phyloP scores from a whole-genome alignment of 306 rosid species.

The Quercus cerris region DNA sequence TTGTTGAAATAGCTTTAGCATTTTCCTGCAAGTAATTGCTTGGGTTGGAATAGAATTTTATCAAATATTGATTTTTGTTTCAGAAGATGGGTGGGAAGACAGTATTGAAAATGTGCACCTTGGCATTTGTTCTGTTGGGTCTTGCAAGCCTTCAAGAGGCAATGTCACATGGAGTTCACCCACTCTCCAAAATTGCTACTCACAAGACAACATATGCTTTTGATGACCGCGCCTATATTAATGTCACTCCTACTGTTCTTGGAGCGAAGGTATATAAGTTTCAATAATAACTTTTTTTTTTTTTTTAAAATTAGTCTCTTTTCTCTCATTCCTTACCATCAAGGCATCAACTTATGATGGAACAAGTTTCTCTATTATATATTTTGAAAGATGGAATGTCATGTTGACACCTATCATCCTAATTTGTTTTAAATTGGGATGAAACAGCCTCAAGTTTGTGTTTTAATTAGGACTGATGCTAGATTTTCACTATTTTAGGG shows the following conservation, averaged over 20 bases:
- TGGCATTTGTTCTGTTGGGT: constrained; percentile 28
- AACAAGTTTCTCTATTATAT: no score
- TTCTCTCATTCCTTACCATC: no score
- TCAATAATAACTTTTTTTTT: background rate
- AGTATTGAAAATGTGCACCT: constrained; percentile 19
- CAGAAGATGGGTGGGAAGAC: constrained; percentile 31
- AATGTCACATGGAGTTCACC: constrained; percentile 63
- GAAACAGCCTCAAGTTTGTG: no score
- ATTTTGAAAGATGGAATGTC: no score
- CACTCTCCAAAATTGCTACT: constrained; percentile 62
- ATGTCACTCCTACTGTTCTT: constrained; percentile 60
- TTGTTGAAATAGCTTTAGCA: no score
- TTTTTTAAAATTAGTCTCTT: no score
- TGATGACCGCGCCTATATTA: constrained; percentile 44
- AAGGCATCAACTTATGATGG: no score
- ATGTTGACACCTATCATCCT: no score
- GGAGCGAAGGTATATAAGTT: constrained; percentile 49
- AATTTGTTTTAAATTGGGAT: no score
- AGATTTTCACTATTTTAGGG: constrained; percentile 46
- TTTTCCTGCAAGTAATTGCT: no score
- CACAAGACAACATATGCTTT: constrained; percentile 51
- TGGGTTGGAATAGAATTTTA: no score
- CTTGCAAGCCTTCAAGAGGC: constrained; percentile 41
- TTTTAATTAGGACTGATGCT: constrained; percentile 15
- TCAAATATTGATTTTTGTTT: background rate